These are phyloP conservation scores for Amanita pseudoporphyria DNA, from an alignment of 768 basidiomycete species.

Conservation along the genomic window DNA sequence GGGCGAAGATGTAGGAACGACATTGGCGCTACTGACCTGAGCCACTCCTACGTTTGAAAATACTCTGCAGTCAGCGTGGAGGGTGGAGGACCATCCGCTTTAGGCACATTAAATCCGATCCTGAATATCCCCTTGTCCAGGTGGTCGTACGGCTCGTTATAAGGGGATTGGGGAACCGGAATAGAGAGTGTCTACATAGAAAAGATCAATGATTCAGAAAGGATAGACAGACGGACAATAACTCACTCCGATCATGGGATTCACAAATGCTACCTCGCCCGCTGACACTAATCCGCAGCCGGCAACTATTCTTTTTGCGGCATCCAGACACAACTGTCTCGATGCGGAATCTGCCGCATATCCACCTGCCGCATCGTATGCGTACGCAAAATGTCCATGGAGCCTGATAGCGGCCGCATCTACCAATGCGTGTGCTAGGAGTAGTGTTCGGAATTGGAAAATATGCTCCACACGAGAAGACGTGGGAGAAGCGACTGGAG, in stretches of 20 bases:
- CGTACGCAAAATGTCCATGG: constrained; percentile 36
- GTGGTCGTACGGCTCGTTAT: too few relatives aligned
- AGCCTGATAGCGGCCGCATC: constrained; percentile 44
- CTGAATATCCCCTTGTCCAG: too few relatives aligned
- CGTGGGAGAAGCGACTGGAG: constrained; percentile 1
- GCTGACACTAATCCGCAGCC: constrained; percentile 24
- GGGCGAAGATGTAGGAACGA: too few relatives aligned
- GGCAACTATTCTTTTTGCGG: constrained; percentile 32
- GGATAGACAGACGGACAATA: constrained; percentile 6
- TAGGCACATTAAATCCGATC: too few relatives aligned
- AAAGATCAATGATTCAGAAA: constrained; percentile 6
- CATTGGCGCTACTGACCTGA: too few relatives aligned
- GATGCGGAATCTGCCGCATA: constrained; percentile 23
- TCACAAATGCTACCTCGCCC: constrained; percentile 29
- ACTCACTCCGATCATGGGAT: constrained; percentile 46
- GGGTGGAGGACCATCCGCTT: too few relatives aligned
- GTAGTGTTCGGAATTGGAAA: constrained; percentile 18
- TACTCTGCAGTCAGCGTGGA: too few relatives aligned
- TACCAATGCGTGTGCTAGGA: constrained; percentile 39
- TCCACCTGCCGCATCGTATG: constrained; percentile 10
- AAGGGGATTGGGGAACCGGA: too few relatives aligned
- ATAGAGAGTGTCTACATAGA: constrained; percentile 30
- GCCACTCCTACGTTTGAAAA: too few relatives aligned
- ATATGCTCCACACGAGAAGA: neutral
- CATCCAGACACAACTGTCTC: constrained; percentile 31